A percentile compares a stretch with the other conserved stretches of the same genome.
Evolutionary conservation across 192 early-diverging fungal genomes (phyloP).

Genomic region (Coemansia sp.): DNA sequence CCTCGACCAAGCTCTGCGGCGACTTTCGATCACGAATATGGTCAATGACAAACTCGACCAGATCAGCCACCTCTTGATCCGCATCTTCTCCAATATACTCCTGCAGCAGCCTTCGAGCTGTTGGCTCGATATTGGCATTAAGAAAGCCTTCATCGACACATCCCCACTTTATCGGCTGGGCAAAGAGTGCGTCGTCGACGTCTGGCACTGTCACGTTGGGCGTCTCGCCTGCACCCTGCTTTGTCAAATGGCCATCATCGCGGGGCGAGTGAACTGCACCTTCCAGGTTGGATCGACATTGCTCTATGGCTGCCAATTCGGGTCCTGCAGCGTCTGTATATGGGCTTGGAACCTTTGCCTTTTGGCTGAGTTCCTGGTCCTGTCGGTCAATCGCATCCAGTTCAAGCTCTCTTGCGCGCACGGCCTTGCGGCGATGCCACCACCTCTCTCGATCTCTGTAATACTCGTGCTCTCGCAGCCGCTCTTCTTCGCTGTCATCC

Average conservation of each 20-base stretch:
- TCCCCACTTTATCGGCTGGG: slow-evolving; percentile 39
- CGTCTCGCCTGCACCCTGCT: not conserved
- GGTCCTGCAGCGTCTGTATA: slow-evolving; percentile 19
- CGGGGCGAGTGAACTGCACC: not conserved
- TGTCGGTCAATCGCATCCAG: slow-evolving; percentile 69
- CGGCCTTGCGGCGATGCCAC: slow-evolving; percentile 66
- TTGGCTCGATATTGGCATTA: slow-evolving; percentile 69
- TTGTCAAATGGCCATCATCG: not conserved
- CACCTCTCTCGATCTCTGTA: slow-evolving; percentile 78
- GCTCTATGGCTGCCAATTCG: slow-evolving; percentile 6
- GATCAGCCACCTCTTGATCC: slow-evolving; percentile 58
- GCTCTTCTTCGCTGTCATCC: slow-evolving; percentile 42
- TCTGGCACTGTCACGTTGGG: not conserved
- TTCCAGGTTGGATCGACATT: not conserved
- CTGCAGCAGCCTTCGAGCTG: slow-evolving; percentile 75
- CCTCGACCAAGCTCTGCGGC: slow-evolving; percentile 70
- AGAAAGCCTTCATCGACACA: slow-evolving; percentile 56
- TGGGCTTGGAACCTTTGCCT: not conserved
- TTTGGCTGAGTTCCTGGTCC: slow-evolving; percentile 52
- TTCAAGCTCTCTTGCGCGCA: slow-evolving; percentile 69
- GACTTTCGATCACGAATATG: slow-evolving; percentile 68
- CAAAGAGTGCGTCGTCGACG: slow-evolving; percentile 22
- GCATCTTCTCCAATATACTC: slow-evolving; percentile 77
- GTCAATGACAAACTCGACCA: slow-evolving; percentile 79
- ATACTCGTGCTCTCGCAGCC: slow-evolving; percentile 62